These are phyloP conservation scores for Gypsophila paniculata DNA, from an alignment of 179 eudicot species.

Conservation along the genomic window DNA sequence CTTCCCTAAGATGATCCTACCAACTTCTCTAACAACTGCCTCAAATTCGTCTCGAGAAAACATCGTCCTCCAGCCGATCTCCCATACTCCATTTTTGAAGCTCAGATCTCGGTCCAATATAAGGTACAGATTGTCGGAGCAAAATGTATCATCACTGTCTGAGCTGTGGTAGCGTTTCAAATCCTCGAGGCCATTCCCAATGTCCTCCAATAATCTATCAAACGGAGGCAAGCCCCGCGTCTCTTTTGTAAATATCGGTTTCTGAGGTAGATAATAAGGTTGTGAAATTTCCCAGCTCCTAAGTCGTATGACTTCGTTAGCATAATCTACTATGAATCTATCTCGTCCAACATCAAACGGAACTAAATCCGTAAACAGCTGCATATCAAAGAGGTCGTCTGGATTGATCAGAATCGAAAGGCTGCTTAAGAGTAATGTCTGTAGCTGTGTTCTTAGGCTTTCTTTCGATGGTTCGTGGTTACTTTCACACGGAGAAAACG, in stretches of 20 bases:
- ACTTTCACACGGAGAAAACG: slow-evolving; percentile 19
- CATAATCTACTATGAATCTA: slow-evolving; percentile 43
- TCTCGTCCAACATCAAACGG: slow-evolving; percentile 20
- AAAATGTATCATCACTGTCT: slow-evolving; percentile 13
- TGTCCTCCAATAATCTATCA: slow-evolving; percentile 38
- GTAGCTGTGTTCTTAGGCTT: slow-evolving; percentile 24
- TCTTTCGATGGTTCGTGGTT: slow-evolving; percentile 13
- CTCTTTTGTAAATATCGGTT: slow-evolving; percentile 6
- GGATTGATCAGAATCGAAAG: slow-evolving; percentile 34
- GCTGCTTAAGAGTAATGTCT: slow-evolving; percentile 39
- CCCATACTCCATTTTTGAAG: slow-evolving; percentile 39
- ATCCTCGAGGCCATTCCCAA: slow-evolving; percentile 36
- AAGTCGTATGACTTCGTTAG: slow-evolving; percentile 41
- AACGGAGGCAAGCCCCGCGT: slow-evolving; percentile 21
- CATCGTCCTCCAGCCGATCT: slow-evolving; percentile 43
- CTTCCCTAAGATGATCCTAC: slow-evolving; percentile 38
- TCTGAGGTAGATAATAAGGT: slow-evolving; percentile 23
- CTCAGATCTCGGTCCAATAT: slow-evolving; percentile 39
- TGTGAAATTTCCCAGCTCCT: slow-evolving; percentile 23
- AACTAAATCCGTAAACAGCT: slow-evolving; percentile 17
- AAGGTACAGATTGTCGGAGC: slow-evolving; percentile 23
- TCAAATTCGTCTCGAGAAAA: slow-evolving; percentile 40
- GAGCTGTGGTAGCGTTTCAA: slow-evolving; percentile 32
- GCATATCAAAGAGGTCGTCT: slow-evolving; percentile 37
- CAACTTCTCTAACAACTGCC: slow-evolving; percentile 38